A percentile compares a stretch with the other conserved stretches of the same genome.
These are phyloP conservation scores for Camelina hispida DNA, from an alignment of 345 rosid genomes.

Conservation along the genomic window DNA sequence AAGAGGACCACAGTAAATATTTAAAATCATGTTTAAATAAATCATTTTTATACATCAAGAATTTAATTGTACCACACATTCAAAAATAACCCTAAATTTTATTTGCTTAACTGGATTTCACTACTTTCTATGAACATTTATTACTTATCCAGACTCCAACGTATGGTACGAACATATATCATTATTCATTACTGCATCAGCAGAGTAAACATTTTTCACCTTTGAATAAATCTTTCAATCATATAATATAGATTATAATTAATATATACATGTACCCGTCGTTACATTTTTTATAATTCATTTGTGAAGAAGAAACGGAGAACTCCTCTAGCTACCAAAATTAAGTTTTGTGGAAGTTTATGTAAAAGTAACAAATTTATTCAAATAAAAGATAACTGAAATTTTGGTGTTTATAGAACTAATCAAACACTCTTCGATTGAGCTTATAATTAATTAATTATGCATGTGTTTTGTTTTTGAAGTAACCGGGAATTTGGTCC, in stretches of 20 bases:
- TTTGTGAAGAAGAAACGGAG: background rate
- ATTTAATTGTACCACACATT: background rate
- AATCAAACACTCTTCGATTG: background rate
- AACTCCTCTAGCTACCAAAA: background rate
- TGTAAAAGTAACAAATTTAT: too few relatives aligned
- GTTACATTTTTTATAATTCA: background rate
- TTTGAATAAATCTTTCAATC: slow-evolving; percentile 16
- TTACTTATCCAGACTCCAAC: slow-evolving; percentile 46
- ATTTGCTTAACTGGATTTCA: slow-evolving; percentile 21
- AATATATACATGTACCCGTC: slow-evolving; percentile 16
- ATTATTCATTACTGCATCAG: slow-evolving; percentile 32
- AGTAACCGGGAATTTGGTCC: background rate
- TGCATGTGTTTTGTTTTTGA: background rate
- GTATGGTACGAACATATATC: slow-evolving; percentile 41
- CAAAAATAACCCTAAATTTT: slow-evolving; percentile 2
- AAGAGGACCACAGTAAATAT: slow-evolving; percentile 45
- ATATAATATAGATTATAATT: too few relatives aligned
- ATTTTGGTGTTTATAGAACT: background rate
- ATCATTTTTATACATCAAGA: slow-evolving; percentile 22
- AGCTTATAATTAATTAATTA: background rate
- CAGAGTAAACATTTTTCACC: slow-evolving; percentile 20
- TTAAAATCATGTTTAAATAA: slow-evolving; percentile 6
- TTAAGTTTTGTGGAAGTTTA: background rate
- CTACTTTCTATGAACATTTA: slow-evolving; percentile 44
- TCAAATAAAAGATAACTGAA: too few relatives aligned